Evolutionary conservation across 2,329 filamentous ascomycete genomes (phyloP), one percentile per base, ranked within the genome.

Genomic region (Pyricularia grisea): DNA sequence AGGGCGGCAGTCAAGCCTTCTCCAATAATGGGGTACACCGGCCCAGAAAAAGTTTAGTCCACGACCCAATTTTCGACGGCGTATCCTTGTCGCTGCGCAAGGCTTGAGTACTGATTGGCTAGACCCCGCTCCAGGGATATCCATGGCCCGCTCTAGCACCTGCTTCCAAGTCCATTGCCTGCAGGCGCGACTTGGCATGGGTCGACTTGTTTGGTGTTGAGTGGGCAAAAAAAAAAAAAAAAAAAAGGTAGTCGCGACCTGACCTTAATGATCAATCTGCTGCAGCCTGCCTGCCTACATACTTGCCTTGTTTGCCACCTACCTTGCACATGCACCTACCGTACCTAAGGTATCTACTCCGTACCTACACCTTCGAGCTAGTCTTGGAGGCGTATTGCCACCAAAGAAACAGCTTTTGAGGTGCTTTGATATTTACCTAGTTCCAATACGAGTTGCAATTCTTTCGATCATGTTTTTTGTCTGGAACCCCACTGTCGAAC

Each of bases 1-100:
- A 55, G 42, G 42, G 42, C 42, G 42, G 42, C 42, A 55, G 42
- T 55, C 42, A 55, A 55, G 42, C 42, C 42, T 55, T 55, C 42
- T 55, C 42, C 42, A 55, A 55, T 55, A 55, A 55, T 55, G 42
- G 42, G 42, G 42, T 55, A 55, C 42, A 55, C 42, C n/a, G 50
- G 25, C 65, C 68, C 68, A 67, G 50, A 67, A 69, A 69, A 69
- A 69, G 68, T 69, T 69, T 69, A 67, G 68, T 55, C 64, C 28
- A 63, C 28, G 55, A n/a, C 50, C 61, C 61, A 65, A 50, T 30
- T 20, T 63, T 20, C 20, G 42, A 27, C 63, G 55, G 36, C 27
- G 61, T 25, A 31, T n/a, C 68, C 31, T 71, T 68, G 42, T 69
- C 9, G 69, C n/a, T 17, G 65, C 27, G 31, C 50, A 68, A 67